phyloP scores from a whole-genome alignment of 2,329 filamentous ascomycete genomes.

The Ophiostoma piceae region DNA sequence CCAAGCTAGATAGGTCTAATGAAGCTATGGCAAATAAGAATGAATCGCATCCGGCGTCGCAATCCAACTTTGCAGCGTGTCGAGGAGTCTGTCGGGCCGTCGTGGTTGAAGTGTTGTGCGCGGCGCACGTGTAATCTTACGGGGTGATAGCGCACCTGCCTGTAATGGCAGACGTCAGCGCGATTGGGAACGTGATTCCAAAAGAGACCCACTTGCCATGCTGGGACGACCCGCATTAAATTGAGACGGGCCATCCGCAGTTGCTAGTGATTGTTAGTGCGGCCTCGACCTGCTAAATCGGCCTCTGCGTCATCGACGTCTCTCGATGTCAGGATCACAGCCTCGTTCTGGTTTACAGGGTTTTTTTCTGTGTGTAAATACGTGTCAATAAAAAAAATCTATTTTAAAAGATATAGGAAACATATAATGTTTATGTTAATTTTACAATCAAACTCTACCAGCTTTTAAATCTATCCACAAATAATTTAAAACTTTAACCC shows the following conservation, averaged over 20 bases:
- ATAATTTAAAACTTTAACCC: too few species aligned
- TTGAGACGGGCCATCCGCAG: not conserved
- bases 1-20: not conserved
- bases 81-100: not conserved
- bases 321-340: not conserved
- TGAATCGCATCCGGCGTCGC: not conserved
- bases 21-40: not conserved
- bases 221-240: not conserved
- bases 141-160: not conserved
- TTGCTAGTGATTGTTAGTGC: not conserved
- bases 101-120: not conserved
- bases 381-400: too few species aligned
- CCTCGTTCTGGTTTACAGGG: too few species aligned
- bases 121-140: slow-evolving; percentile 2
- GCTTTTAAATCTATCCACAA: too few species aligned
- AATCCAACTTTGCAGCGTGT: not conserved
- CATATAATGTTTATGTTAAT: too few species aligned
- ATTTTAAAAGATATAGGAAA: too few species aligned
- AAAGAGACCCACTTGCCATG: not conserved
- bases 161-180: not conserved
- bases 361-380: too few species aligned
- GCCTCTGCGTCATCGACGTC: not conserved
- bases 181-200: slow-evolving; percentile 4
- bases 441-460: too few species aligned
- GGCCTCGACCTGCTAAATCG: not conserved